phyloP scores from a whole-genome alignment of 1,139 yeast genomes.

The Hanseniaspora gamundiae region DNA sequence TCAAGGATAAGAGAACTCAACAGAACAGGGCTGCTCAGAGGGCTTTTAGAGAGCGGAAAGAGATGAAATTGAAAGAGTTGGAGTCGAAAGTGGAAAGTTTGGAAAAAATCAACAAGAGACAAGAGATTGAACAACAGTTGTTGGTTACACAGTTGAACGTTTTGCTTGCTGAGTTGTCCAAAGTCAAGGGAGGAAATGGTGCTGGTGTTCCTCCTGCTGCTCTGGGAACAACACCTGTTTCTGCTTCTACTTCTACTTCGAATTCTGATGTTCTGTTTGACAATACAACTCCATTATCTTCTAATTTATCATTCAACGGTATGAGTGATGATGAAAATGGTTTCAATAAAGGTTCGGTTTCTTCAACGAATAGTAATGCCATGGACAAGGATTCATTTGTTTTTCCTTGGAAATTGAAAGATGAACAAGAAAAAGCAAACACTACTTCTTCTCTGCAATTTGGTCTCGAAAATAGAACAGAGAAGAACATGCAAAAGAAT shows the following conservation, averaged over 20 bases:
- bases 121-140: slow-evolving; percentile 59
- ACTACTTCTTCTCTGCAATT: too few relatives aligned
- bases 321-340: not conserved
- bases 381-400: not conserved
- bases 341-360: too few relatives aligned
- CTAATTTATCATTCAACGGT: not conserved
- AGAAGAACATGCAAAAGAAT: not conserved
- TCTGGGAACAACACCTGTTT: too few relatives aligned
- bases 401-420: not conserved
- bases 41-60: slow-evolving; percentile 92
- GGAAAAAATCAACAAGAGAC: slow-evolving; percentile 56
- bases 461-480: too few relatives aligned
- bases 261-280: not conserved
- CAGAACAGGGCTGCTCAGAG: slow-evolving; percentile 97
- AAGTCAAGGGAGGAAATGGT: slow-evolving; percentile 10
- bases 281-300: not conserved
- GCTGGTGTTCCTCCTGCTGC: slow-evolving; percentile 3
- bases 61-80: slow-evolving; percentile 70
- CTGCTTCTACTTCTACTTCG: too few relatives aligned
- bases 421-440: too few relatives aligned
- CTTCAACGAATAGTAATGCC: not conserved
- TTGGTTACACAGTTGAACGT: slow-evolving; percentile 26
- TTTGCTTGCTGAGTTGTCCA: slow-evolving; percentile 17
- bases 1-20: slow-evolving; percentile 76
- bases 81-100: slow-evolving; percentile 64